These are phyloP conservation scores for Tritrichomonas musculus DNA, from an alignment of 208 protist genomes.

Conservation along the genomic window DNA sequence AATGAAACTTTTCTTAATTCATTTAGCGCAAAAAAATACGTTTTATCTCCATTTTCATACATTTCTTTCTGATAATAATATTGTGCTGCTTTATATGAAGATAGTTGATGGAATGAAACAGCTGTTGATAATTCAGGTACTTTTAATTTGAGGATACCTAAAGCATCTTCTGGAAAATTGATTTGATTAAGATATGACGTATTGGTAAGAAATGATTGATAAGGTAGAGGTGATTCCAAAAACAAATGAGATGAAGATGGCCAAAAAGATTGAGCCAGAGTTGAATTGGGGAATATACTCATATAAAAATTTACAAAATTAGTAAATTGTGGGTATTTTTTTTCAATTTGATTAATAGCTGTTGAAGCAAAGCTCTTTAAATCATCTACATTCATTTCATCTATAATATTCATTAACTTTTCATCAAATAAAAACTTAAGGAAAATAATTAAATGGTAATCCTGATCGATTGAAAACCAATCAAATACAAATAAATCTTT, in stretches of 20 bases:
- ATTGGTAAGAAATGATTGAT: not conserved
- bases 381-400: not conserved
- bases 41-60: not conserved
- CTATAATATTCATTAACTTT: not conserved
- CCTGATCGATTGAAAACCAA: not conserved
- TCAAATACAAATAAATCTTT: not conserved
- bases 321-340: not conserved
- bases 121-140: not conserved
- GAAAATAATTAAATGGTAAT: not conserved
- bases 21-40: not conserved
- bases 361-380: not conserved
- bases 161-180: not conserved
- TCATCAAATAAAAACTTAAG: not conserved
- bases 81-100: not conserved
- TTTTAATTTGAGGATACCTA: not conserved
- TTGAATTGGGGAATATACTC: not conserved
- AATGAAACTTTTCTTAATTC: not conserved
- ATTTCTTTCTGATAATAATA: not conserved
- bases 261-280: not conserved
- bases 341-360: not conserved
- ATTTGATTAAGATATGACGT: not conserved
- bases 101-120: constrained; percentile 4
- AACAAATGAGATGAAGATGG: too few relatives aligned
- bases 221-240: not conserved
- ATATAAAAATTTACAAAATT: not conserved